A percentile compares a stretch with the other conserved stretches of the same genome.
Conservation (phyloP, 768 basidiomycete species). For the Trametes sanguinea region DNA sequence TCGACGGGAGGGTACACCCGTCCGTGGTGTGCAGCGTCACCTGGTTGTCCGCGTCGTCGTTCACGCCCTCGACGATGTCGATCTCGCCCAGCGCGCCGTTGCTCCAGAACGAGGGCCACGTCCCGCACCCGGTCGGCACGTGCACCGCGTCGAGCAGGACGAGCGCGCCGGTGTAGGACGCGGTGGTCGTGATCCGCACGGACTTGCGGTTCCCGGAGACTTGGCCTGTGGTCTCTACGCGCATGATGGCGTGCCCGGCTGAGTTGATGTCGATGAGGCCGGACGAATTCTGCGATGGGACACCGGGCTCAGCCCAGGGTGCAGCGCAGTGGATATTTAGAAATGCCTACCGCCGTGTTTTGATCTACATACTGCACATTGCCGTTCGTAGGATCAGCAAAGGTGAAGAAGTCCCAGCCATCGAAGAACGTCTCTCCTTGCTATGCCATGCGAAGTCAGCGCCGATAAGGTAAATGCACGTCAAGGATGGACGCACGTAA, state of each 20-base stretch:
- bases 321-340: not conserved
- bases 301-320: not conserved
- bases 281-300: conserved; percentile 44
- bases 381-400: conserved; percentile 77
- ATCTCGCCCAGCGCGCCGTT: conserved; percentile 64
- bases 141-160: conserved; percentile 84
- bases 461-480: too few species aligned
- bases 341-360: conserved; percentile 51
- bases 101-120: conserved; percentile 65
- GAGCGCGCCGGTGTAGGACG: conserved; percentile 62
- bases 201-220: conserved; percentile 68
- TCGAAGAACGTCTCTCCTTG: conserved; percentile 76
- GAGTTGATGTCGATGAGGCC: conserved; percentile 67
- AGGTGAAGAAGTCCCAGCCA: conserved; percentile 74
- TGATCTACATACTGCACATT: conserved; percentile 67
- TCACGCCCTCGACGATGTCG: conserved; percentile 83
- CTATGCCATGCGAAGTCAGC: conserved; percentile 32
- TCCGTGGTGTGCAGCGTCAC: conserved; percentile 77
- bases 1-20: conserved; percentile 65
- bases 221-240: conserved; percentile 81
- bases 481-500: conserved; percentile 46
- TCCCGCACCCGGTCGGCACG: conserved; percentile 89
- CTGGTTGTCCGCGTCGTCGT: conserved; percentile 78
- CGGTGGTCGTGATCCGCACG: conserved; percentile 72
- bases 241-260: conserved; percentile 82